Base-by-base conservation (phyloP, 2,329 filamentous ascomycete genomes). In the Diplodia seriata region DNA sequence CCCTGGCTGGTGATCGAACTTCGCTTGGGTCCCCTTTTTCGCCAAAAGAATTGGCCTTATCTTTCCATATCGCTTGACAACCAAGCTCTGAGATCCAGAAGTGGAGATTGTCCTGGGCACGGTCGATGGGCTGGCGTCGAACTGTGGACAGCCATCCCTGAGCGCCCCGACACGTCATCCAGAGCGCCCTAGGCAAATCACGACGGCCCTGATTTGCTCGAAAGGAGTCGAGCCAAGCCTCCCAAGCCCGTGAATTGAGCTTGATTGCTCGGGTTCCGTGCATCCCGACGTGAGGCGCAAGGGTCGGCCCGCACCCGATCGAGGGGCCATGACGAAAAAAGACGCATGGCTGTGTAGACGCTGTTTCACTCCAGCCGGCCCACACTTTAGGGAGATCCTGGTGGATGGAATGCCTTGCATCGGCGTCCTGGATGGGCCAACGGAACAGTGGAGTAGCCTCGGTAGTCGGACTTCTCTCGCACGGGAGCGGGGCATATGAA, bases 261-360 rank as follows among this genome's bases (percentile, higher is more conserved):
- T 51, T 63, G 43, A 12, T 26, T 62, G 57, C 18, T 33, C 6
- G 23, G 43, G 15, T 33, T 33, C 40, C 31, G 59, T 18, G 59
- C 59, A 49, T 51, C 59, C 47, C 43, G 59, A n/a, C n/a, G 59
- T 23, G 59, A 36, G 59, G 59, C 59, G 59, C 59, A 51, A 63
- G 59, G 64, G 43, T 43, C 64, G 59, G 59, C 59, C 59, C 59
- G 59, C 20, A 51, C n/a, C 47, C 59, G 59, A 51, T 51, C 59
- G 59, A 38, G 47, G 57, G 59, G 59, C 20, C 14, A 29, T 31
- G 18, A 33, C 31, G 36, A 38, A 63, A 61, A 63, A 63, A 49
- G 59, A 38, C 59, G 43, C 59, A 63, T 51, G 47, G 59, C 59
- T 31, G 18, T 31, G n/a, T 47, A 47, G 50, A 31, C 1, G 4